Evolutionary conservation across 1,139 yeast species (phyloP).

Genomic region (Zygoascus hellenicus): DNA sequence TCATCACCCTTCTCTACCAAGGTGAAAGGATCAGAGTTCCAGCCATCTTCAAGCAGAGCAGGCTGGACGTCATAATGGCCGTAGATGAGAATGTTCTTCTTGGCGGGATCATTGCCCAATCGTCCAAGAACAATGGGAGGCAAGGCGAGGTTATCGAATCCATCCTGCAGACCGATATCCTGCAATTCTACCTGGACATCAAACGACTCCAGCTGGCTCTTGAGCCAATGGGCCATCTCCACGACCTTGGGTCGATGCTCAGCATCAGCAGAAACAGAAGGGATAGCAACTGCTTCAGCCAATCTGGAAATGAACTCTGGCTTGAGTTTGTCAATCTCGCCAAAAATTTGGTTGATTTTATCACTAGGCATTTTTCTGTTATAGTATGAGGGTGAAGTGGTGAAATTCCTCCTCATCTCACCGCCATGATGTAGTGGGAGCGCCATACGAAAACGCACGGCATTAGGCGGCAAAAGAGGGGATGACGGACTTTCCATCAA

Average conservation of each 20-base stretch:
- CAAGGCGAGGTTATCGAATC: conserved; percentile 58
- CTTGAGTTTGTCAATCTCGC: conserved; percentile 30
- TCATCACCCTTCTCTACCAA: conserved; percentile 58
- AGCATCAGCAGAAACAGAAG: conserved; percentile 92
- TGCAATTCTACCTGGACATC: conserved; percentile 79
- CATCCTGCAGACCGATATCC: conserved; percentile 85
- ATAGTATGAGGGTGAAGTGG: too few species aligned
- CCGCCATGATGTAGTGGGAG: too few species aligned
- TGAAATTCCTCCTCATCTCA: too few species aligned
- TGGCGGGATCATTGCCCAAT: conserved; percentile 69
- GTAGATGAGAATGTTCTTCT: conserved; percentile 84
- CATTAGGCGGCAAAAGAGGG: too few species aligned
- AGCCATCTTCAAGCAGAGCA: conserved; percentile 85
- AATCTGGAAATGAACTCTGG: conserved; percentile 42
- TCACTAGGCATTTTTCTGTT: too few species aligned
- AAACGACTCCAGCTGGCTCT: conserved; percentile 56
- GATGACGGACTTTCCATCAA: too few species aligned
- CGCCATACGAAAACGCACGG: too few species aligned
- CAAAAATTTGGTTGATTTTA: conserved; percentile 1
- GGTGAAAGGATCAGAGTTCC: conserved; percentile 88
- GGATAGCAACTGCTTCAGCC: conserved; percentile 79
- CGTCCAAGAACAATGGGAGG: conserved; percentile 93
- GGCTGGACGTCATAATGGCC: conserved; percentile 99
- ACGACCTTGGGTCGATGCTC: conserved; percentile 79
- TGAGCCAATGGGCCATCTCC: conserved; percentile 75